Evolutionary conservation across 495 filamentous ascomycete species (phyloP).

Genomic region (Lepidopterella palustris): DNA sequence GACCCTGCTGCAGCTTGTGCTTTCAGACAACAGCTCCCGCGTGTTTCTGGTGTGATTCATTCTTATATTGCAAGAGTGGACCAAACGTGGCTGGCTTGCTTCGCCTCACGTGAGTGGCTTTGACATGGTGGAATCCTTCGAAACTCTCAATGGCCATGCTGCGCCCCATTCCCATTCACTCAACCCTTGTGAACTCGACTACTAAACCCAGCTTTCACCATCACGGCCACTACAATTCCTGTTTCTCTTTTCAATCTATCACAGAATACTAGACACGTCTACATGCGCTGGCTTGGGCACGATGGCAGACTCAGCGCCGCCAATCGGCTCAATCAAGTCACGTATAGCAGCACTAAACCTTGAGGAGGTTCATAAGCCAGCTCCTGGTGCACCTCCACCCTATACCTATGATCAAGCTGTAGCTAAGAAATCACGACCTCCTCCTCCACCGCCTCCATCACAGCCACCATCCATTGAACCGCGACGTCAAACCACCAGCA

Average conservation of each 20-base stretch:
- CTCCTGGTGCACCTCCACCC: constrained; percentile 31
- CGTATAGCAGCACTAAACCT: constrained; percentile 56
- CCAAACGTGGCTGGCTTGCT: neutral
- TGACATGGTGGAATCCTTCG: neutral
- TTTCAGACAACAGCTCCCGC: neutral
- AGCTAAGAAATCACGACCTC: constrained; percentile 24
- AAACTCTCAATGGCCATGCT: neutral
- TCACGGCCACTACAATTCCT: neutral
- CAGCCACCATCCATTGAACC: constrained; percentile 30
- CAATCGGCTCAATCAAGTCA: constrained; percentile 48
- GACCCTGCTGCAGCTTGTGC: too few species aligned
- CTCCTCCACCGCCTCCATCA: constrained; percentile 36
- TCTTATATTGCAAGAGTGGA: neutral
- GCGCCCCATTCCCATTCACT: neutral
- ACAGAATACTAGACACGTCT: neutral
- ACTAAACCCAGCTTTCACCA: neutral
- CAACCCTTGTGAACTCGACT: neutral
- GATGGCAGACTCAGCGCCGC: constrained; percentile 36
- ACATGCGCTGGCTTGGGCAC: neutral
- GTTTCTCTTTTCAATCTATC: neutral
- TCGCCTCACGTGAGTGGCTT: neutral
- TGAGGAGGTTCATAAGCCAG: constrained; percentile 45
- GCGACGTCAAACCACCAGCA: constrained; percentile 44
- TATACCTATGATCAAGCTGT: constrained; percentile 29
- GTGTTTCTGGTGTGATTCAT: neutral